A percentile compares a stretch with the other conserved stretches of the same genome.
Evolutionary conservation across 257 asterid species (phyloP).

Genomic region (Cinchona pubescens): DNA sequence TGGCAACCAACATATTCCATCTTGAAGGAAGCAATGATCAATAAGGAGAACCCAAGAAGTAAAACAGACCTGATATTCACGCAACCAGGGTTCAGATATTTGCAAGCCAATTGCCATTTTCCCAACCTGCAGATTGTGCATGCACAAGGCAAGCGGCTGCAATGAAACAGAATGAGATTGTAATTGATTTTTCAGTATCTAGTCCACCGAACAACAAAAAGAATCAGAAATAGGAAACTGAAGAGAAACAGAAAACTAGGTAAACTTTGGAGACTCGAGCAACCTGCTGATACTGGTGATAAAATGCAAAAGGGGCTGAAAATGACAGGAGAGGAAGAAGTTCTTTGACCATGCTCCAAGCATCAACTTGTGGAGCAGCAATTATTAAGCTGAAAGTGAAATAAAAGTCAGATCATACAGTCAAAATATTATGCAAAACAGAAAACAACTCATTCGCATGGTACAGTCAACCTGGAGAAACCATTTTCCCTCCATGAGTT

Average conservation of each 20-base stretch:
- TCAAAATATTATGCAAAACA: neutral
- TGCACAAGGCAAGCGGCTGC: conserved; percentile 91
- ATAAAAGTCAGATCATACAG: conserved; percentile 13
- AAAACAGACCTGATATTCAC: conserved; percentile 81
- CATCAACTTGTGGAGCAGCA: conserved; percentile 82
- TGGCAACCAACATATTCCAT: neutral
- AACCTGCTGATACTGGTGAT: conserved; percentile 93
- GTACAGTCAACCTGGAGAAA: conserved; percentile 68
- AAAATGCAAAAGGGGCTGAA: conserved; percentile 92
- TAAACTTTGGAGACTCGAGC: neutral
- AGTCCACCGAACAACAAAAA: neutral
- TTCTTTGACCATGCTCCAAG: conserved; percentile 74
- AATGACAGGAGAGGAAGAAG: conserved; percentile 72
- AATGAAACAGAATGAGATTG: conserved; percentile 12
- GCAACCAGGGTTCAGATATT: conserved; percentile 80
- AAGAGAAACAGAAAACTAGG: neutral
- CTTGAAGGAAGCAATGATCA: neutral
- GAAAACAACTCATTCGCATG: neutral
- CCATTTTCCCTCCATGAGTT: conserved; percentile 81
- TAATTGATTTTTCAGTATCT: neutral
- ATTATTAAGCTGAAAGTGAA: conserved; percentile 59
- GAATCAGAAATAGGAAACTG: neutral
- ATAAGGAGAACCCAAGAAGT: neutral
- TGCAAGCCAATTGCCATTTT: conserved; percentile 86
- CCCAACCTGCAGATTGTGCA: conserved; percentile 78